Conservation (phyloP, 2,329 filamentous ascomycete genomes). For the Diaporthe sp. region DNA sequence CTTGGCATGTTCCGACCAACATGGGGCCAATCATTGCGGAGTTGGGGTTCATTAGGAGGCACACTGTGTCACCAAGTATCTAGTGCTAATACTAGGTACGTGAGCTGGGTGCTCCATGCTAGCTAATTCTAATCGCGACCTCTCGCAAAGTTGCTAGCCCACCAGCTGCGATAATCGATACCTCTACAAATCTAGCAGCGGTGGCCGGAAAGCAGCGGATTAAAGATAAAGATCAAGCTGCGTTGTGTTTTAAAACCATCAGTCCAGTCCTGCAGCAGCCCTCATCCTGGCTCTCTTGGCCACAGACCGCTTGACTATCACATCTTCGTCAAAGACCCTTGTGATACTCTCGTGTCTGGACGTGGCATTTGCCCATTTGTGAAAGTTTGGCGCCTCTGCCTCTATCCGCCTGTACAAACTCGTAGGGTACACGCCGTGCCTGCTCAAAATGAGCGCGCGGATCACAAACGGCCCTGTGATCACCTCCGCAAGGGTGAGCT, state of each 20-base stretch:
- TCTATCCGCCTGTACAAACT: slow-evolving; percentile 51
- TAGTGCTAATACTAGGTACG: neutral
- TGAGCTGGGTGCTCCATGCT: neutral
- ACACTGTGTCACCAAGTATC: neutral
- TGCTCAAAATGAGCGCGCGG: slow-evolving; percentile 42
- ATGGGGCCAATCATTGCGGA: neutral
- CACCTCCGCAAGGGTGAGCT: slow-evolving; percentile 77
- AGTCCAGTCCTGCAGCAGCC: slow-evolving; percentile 29
- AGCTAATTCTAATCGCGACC: neutral
- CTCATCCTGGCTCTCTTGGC: slow-evolving; percentile 44
- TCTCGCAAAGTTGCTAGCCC: neutral
- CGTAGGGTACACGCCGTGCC: slow-evolving; percentile 61
- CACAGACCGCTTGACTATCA: slow-evolving; percentile 51
- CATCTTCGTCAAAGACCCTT: slow-evolving; percentile 65
- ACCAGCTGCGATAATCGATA: neutral
- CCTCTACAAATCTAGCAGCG: neutral
- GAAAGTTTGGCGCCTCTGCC: slow-evolving; percentile 56
- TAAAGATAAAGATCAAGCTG: neutral
- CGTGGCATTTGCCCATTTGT: slow-evolving; percentile 70
- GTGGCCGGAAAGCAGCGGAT: neutral
- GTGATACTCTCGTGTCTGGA: slow-evolving; percentile 70
- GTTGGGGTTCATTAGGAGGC: neutral
- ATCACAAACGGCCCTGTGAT: slow-evolving; percentile 35
- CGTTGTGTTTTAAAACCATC: neutral
- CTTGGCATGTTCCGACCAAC: neutral